Evolutionary conservation across 208 protist genomes (phyloP).

Genomic region (Novymonas esmeraldas): DNA sequence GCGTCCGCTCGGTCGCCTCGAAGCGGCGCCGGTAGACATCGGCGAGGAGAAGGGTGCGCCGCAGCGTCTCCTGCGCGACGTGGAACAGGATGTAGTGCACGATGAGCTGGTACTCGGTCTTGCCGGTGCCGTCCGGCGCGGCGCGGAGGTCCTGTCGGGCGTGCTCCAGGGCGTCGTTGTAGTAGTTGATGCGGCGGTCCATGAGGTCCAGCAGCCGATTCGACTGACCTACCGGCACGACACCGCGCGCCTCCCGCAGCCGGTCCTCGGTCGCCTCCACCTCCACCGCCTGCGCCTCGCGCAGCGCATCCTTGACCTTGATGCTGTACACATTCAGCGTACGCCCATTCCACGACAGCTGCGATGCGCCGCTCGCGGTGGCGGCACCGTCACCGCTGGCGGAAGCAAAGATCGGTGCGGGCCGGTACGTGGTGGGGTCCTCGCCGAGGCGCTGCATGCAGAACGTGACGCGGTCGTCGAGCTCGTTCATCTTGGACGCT

Average conservation of each 20-base stretch:
- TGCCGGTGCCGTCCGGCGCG: constrained; percentile 39
- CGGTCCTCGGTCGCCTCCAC: constrained; percentile 53
- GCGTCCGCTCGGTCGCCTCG: constrained; percentile 62
- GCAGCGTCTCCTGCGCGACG: constrained; percentile 65
- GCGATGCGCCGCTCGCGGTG: constrained; percentile 27
- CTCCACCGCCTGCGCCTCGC: constrained; percentile 60
- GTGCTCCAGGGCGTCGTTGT: constrained; percentile 85
- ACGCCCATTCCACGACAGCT: constrained; percentile 78
- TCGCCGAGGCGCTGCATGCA: constrained; percentile 85
- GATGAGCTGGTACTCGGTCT: constrained; percentile 76
- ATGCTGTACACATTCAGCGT: constrained; percentile 67
- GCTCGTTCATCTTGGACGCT: constrained; percentile 68
- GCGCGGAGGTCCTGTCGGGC: constrained; percentile 72
- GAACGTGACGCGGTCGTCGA: constrained; percentile 83
- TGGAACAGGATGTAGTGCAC: constrained; percentile 85
- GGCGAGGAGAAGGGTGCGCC: constrained; percentile 75
- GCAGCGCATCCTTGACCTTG: constrained; percentile 83
- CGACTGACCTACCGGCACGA: constrained; percentile 63
- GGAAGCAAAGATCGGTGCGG: constrained; percentile 11
- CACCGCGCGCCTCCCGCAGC: constrained; percentile 43
- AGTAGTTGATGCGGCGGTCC: constrained; percentile 78
- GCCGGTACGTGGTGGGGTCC: constrained; percentile 54
- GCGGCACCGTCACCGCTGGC: not conserved
- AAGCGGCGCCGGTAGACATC: constrained; percentile 74
- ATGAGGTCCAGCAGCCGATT: constrained; percentile 80